phyloP scores from a whole-genome alignment of 441 rosid genomes.

The Corymbia calophylla region DNA sequence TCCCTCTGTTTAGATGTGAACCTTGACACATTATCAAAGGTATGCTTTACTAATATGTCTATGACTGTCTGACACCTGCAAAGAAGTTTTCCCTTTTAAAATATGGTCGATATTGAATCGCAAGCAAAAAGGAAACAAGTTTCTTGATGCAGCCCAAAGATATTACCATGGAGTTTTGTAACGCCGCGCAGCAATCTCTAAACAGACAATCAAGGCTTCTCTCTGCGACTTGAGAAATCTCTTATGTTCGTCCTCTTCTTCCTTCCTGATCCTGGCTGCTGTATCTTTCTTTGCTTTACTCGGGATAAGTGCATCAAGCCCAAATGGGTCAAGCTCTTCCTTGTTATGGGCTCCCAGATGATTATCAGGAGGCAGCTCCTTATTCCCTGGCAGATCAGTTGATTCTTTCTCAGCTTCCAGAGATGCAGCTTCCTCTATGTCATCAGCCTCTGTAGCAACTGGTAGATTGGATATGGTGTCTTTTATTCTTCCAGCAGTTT shows the following conservation, averaged over 20 bases:
- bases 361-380: conserved; percentile 10
- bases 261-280: conserved; percentile 21
- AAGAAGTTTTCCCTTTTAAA: not conserved
- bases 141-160: not conserved
- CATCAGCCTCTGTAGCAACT: conserved; percentile 64
- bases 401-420: conserved; percentile 36
- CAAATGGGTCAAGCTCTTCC: conserved; percentile 80
- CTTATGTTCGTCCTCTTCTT: conserved; percentile 53
- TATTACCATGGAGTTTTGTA: conserved; percentile 76
- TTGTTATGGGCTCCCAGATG: conserved; percentile 21
- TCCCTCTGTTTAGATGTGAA: conserved; percentile 75
- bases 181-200: conserved; percentile 88
- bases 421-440: conserved; percentile 62
- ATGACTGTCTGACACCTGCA: conserved; percentile 93
- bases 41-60: conserved; percentile 93
- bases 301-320: conserved; percentile 72
- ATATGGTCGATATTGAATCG: not conserved
- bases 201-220: conserved; percentile 73
- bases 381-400: conserved; percentile 13
- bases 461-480: conserved; percentile 67
- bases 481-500: conserved; percentile 52
- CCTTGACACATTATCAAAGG: conserved; percentile 64
- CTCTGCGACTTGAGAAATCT: conserved; percentile 64
- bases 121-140: not conserved
- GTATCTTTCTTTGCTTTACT: conserved; percentile 38